Percentiles rank a stretch among this genome's conserved stretches.
Evolutionary conservation across 305 asterid genomes (phyloP).

Genomic region (Ilex paraguariensis): DNA sequence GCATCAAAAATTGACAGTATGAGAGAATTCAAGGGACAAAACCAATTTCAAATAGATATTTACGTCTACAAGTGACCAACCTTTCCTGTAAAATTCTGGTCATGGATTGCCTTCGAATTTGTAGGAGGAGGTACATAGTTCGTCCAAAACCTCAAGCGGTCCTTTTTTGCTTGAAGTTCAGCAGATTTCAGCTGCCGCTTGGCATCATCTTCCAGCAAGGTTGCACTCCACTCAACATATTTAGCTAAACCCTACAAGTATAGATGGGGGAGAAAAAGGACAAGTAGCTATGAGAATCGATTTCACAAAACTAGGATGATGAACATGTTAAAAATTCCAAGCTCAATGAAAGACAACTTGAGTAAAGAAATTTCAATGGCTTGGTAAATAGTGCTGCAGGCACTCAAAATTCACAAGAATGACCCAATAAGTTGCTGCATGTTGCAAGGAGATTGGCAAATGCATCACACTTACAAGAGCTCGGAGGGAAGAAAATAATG

Average conservation of each 20-base stretch:
- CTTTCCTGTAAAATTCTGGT: constrained; percentile 94
- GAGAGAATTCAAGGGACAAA: background rate
- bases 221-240: no score
- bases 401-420: no score
- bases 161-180: constrained; percentile 88
- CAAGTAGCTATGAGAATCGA: background rate
- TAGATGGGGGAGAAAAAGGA: constrained; percentile 42
- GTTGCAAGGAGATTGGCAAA: no score
- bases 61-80: constrained; percentile 29
- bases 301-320: no score
- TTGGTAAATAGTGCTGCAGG: no score
- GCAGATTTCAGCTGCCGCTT: constrained; percentile 27
- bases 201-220: no score
- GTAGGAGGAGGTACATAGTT: constrained; percentile 88
- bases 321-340: no score
- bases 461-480: no score
- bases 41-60: background rate
- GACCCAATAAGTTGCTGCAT: no score
- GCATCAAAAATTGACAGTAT: background rate
- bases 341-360: no score
- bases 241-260: constrained; percentile 14
- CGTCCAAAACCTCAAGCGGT: constrained; percentile 75
- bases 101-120: constrained; percentile 39
- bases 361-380: no score
- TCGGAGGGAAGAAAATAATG: no score